Base-by-base conservation (phyloP, 2,329 filamentous ascomycete genomes). In the Trichoderma afroharzianum region DNA sequence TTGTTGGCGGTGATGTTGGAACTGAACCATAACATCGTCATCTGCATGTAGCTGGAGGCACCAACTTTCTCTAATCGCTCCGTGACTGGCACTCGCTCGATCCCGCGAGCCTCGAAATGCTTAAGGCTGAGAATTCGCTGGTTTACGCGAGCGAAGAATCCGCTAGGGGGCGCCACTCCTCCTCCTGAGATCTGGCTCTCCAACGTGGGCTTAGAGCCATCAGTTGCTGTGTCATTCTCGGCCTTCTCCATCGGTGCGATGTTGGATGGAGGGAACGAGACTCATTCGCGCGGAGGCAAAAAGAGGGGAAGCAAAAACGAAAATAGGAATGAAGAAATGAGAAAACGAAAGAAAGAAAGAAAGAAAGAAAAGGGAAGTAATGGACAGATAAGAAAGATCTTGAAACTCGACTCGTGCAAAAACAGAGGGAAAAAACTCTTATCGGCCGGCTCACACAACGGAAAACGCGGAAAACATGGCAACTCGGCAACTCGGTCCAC, bases 1-100 rank as follows among this genome's bases (percentile, higher is more conserved):
- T 85, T 84, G 75, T 84, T 84, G 70, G 81, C 76, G 0, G 83
- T 83, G 57, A 83, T 77, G 72, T 84, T 85, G 73, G 82, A 82
- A 70, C 82, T 81, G 73, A 84, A 84, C 83, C 83, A 84, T 43
- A 84, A 76, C 32, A 84, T 71, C 6, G 80, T 79, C 30, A 84
- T 78, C 68, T 83, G 82, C 3, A 83, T 61, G 43, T 83, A 81
- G n/a, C 77, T 77, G 36, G 78, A 72, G 7, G 73, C 71, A 0
- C 80, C 82, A 0, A 80, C 72, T 1, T 76, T 73, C 28, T 81
- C 79, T 7, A 62, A 36, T 12, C 82, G 79, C 50, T 83, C 81
- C 2, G 79, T 77, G 1, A 81, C 78, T 0, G 76, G 77, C 0
- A 84, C 82, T 21, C 82, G 81, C 12, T 78, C 76, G 61, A 83